Conservation (phyloP, 345 rosid genomes). For the Gynandropsis gynandra region DNA sequence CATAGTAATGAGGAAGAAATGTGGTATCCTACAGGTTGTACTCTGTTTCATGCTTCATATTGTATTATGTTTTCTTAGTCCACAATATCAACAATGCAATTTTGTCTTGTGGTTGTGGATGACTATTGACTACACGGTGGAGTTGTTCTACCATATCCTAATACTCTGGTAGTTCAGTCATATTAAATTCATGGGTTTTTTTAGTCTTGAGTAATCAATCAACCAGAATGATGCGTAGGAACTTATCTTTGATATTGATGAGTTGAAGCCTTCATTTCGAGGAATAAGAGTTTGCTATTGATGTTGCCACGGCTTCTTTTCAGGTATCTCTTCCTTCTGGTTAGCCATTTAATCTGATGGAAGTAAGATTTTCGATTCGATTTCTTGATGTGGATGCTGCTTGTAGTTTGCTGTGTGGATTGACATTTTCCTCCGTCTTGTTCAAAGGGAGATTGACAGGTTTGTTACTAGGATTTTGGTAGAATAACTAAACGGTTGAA, state of each 20-base stretch:
- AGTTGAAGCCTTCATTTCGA: slow-evolving; percentile 16
- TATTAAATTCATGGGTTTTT: slow-evolving; percentile 28
- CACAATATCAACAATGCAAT: no score
- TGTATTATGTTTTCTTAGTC: slow-evolving; percentile 8
- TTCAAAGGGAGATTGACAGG: slow-evolving; percentile 1
- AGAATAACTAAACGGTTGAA: slow-evolving; percentile 17
- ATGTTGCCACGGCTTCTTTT: slow-evolving; percentile 8
- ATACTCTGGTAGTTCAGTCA: slow-evolving; percentile 18
- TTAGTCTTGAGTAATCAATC: slow-evolving; percentile 15
- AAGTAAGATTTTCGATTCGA: slow-evolving; percentile 2
- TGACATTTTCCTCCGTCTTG: slow-evolving; percentile 11
- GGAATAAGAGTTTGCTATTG: slow-evolving; percentile 5
- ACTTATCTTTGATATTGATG: slow-evolving; percentile 15
- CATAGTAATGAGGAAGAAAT: not conserved
- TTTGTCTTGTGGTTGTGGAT: no score
- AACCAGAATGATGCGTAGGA: slow-evolving; percentile 13
- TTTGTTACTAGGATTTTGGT: slow-evolving; percentile 9
- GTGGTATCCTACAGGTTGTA: not conserved
- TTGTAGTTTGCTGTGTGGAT: slow-evolving; percentile 17
- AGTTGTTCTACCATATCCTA: slow-evolving; percentile 37
- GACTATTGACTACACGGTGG: slow-evolving; percentile 18
- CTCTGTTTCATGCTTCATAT: slow-evolving; percentile 1
- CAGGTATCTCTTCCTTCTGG: slow-evolving; percentile 16
- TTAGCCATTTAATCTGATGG: not conserved
- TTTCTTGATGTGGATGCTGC: slow-evolving; percentile 9